A percentile compares a stretch with the other conserved stretches of the same genome.
phyloP scores from a whole-genome alignment of 768 basidiomycete species.

The Hortiboletus flavorubellus region DNA sequence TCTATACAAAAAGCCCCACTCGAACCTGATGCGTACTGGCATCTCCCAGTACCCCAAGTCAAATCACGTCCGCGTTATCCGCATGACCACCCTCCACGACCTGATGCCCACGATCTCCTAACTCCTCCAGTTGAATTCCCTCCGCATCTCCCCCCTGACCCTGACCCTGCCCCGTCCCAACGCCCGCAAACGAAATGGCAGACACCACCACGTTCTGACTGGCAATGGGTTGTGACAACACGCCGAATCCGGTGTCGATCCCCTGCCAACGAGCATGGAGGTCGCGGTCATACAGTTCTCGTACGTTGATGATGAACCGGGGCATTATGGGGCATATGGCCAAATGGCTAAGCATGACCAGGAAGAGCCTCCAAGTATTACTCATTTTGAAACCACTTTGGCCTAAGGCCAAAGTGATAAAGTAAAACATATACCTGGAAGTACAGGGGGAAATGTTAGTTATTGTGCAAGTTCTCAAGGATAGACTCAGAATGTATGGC shows the following conservation, averaged over 20 bases:
- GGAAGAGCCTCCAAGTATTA: background rate
- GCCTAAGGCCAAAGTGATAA: too few species aligned
- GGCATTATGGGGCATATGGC: background rate
- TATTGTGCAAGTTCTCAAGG: background rate
- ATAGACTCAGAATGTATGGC: too few species aligned
- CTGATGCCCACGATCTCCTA: too few species aligned
- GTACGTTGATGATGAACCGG: constrained; percentile 3
- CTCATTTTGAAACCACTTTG: too few species aligned
- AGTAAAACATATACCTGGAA: background rate
- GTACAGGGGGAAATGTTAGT: background rate
- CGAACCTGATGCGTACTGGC: background rate
- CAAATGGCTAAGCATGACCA: background rate
- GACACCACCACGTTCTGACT: background rate
- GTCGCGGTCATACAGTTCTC: background rate
- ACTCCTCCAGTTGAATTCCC: background rate
- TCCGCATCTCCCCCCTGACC: background rate
- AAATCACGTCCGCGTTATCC: too few species aligned
- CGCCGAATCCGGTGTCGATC: constrained; percentile 4
- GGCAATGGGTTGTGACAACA: background rate
- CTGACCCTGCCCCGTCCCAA: too few species aligned
- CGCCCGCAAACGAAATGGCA: background rate
- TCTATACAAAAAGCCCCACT: background rate
- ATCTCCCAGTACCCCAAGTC: too few species aligned
- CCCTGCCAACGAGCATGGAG: background rate
- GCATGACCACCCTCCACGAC: too few species aligned